Conservation (phyloP, 1,284 basidiomycete species). For the Cystobasidium slooffiae region DNA sequence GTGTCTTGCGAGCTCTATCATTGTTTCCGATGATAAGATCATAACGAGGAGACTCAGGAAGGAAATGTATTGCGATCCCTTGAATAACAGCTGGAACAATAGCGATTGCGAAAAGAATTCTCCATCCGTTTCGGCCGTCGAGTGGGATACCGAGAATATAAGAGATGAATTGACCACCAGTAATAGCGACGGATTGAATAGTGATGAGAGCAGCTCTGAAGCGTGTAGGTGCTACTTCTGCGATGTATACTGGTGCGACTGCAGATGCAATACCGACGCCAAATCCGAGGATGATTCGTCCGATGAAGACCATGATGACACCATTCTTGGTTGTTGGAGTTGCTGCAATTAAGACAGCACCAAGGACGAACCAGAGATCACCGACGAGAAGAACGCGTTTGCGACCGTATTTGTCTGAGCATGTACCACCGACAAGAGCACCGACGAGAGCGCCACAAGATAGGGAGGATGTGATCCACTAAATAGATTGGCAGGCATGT, state of each 20-base stretch:
- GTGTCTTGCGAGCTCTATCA: slow-evolving; percentile 62
- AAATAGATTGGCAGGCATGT: slow-evolving; percentile 30
- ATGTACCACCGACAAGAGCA: slow-evolving; percentile 70
- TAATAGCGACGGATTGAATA: slow-evolving; percentile 54
- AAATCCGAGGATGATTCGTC: slow-evolving; percentile 72
- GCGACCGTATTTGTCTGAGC: slow-evolving; percentile 74
- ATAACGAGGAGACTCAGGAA: slow-evolving; percentile 44
- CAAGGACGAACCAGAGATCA: slow-evolving; percentile 74
- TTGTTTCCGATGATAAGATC: slow-evolving; percentile 57
- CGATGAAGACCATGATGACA: slow-evolving; percentile 74
- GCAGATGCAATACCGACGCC: slow-evolving; percentile 63
- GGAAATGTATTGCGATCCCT: slow-evolving; percentile 19
- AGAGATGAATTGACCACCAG: slow-evolving; percentile 50
- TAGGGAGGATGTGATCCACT: slow-evolving; percentile 52
- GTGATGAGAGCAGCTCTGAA: slow-evolving; percentile 75
- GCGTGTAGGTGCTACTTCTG: slow-evolving; percentile 74
- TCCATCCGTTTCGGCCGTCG: slow-evolving; percentile 69
- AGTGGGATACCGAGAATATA: slow-evolving; percentile 60
- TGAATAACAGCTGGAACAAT: slow-evolving; percentile 44
- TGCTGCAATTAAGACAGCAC: slow-evolving; percentile 68
- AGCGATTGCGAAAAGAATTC: slow-evolving; percentile 69
- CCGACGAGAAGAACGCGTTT: slow-evolving; percentile 53
- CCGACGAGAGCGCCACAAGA: slow-evolving; percentile 68
- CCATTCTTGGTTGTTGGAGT: slow-evolving; percentile 61
- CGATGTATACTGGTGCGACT: slow-evolving; percentile 78